Base-by-base conservation (phyloP, 106 monocot genomes). In the Dendrobium officinale region DNA sequence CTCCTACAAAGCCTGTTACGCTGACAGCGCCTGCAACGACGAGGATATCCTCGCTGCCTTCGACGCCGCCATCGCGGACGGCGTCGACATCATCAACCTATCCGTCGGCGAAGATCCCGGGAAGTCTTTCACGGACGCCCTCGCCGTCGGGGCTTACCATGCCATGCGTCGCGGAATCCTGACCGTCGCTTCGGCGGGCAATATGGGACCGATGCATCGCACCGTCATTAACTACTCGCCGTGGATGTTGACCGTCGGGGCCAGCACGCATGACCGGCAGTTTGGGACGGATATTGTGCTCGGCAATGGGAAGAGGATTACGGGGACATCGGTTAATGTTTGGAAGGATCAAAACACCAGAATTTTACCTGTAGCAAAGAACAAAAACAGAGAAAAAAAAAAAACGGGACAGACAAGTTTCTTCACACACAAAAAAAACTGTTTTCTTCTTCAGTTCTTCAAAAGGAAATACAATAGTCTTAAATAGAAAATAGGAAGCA, bases 161-260 rank as follows among this genome's bases (percentile, higher is more conserved):
- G 90, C 87, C 13, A 83, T 90, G 80, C 80, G 81, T 42, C 82
- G 79, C 11, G 83, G 87, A 6, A 55, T 87, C 42, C 80, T 85
- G 6, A 80, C 82, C 0, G 80, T 82, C 0, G 67, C 55, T 19
- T 84, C 87, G 11, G 90, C 80, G 42, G 87, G 90, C 1, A 90
- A 88, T 80, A 42, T 27, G 22, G 85, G 88, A 2, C 87, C 87
- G 0, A 20, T 4, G 15, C 56, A 41, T 13, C 54, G 61, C 22
- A 61, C 77, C 33, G 54, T 80, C 17, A 3, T 37, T 6, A 88
- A 85, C 73, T 77, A 74, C n/a, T 82, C 85, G 1, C 88, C 88
- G 4, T 88, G 88, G 88, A 82, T 85, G 10, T 72, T 88, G 16
- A 80, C 80, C 18, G 82, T 82, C 5, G 88, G 77, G 0, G 88